Base-by-base conservation (phyloP, 108 stramenopile genomes). In the Cyclotella distinguenda region DNA sequence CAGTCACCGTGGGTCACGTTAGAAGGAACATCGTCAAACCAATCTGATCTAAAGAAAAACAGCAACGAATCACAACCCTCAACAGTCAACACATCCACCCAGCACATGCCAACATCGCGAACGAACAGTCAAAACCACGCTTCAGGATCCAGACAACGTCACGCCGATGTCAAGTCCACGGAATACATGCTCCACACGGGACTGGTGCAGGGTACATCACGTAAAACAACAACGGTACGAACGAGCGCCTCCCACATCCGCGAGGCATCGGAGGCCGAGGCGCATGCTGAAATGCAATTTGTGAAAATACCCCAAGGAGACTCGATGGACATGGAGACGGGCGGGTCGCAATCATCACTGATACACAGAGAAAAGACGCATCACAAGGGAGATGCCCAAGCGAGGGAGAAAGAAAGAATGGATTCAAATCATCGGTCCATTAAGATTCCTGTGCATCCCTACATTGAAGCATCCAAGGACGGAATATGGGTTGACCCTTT, bases 401-500 rank as follows among this genome's bases (percentile, higher is more conserved):
- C 23, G 39, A 44, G 56, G 23, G 57, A 46, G 11, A 44, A 26
- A 27, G 44, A 44, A n/a, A 55, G 32, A 9, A 23, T 26, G 2
- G 57, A 74, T 31, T 59, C 48, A 22, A 48, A 45, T 75, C 68
- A 69, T 39, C 61, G 72, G 40, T 66, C 35, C 1, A 33, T 68
- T 26, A 80, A 75, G 63, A 89, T 92, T 75, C 86, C 81, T 35
- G 51, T 70, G 9, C 85, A 92, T 65, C 91, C 87, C 0, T 92
- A 92, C 57, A 81, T 89, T 78, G 71, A 70, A 30, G 72, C 84
- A 9, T 82, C 86, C 22, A 76, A 84, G 26, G 67, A 92, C 54
- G 83, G 85, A 60, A 67, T 84, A 4, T 93, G 86, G 86, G 72
- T 68, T 9, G 91, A 93, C 61, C 84, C 84, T 25, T 50, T 74